phyloP scores from a whole-genome alignment of 371 early-diverging fungal genomes.

The Choanephora cucurbitarum region DNA sequence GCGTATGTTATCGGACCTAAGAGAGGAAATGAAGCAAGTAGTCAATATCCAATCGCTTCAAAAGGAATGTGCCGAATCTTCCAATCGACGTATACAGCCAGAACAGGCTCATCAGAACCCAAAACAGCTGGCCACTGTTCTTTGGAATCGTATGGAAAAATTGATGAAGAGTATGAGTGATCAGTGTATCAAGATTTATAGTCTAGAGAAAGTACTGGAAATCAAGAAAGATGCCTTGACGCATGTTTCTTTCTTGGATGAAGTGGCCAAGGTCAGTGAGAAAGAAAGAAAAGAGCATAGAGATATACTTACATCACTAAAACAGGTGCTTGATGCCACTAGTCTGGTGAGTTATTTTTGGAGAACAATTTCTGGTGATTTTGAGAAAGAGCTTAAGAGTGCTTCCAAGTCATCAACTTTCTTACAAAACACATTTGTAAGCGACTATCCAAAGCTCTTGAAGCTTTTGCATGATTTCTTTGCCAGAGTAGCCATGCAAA shows the following conservation, averaged over 20 bases:
- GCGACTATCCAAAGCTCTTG: slow-evolving; percentile 76
- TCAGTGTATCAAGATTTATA: slow-evolving; percentile 71
- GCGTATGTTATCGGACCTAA: slow-evolving; percentile 50
- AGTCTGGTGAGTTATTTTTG: slow-evolving; percentile 53
- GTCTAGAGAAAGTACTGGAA: slow-evolving; percentile 70
- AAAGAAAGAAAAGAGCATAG: no score
- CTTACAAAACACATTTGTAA: slow-evolving; percentile 70
- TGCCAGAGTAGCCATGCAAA: slow-evolving; percentile 66
- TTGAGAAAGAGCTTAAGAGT: slow-evolving; percentile 51
- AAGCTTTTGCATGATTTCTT: slow-evolving; percentile 78
- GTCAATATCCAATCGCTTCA: slow-evolving; percentile 66
- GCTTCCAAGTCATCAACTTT: slow-evolving; percentile 59
- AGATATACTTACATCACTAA: no score
- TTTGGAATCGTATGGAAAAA: slow-evolving; percentile 74
- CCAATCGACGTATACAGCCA: no score
- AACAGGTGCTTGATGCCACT: slow-evolving; percentile 38
- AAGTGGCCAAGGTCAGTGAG: slow-evolving; percentile 46
- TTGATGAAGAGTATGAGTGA: slow-evolving; percentile 76
- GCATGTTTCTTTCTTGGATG: slow-evolving; percentile 68
- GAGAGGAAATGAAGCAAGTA: slow-evolving; percentile 57
- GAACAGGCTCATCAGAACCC: slow-evolving; percentile 26
- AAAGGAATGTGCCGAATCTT: slow-evolving; percentile 34
- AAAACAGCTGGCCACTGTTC: slow-evolving; percentile 53
- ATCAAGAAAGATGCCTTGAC: slow-evolving; percentile 71
- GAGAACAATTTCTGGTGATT: slow-evolving; percentile 44